phyloP scores from a whole-genome alignment of 2,329 filamentous ascomycete genomes.

The Neophaeococcomyces mojaviensis region DNA sequence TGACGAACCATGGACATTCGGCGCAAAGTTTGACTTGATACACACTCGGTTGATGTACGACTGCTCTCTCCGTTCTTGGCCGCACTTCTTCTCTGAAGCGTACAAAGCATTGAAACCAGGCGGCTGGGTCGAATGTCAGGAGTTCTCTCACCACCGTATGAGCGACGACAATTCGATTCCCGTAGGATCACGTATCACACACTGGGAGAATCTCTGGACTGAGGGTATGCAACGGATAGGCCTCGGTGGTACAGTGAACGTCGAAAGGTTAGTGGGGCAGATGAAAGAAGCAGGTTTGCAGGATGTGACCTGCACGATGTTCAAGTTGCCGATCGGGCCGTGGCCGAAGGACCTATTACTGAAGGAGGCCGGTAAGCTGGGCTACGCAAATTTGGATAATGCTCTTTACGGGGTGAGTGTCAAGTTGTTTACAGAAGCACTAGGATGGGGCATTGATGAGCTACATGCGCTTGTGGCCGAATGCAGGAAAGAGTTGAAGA shows the following conservation, averaged over 20 bases:
- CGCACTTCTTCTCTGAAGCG: too few relatives aligned
- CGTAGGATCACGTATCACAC: too few relatives aligned
- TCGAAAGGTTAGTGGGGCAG: background rate
- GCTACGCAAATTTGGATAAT: conserved; percentile 12
- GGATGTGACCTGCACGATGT: conserved; percentile 17
- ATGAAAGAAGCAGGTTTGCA: conserved; percentile 21
- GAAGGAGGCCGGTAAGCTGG: conserved; percentile 18
- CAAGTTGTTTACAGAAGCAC: conserved; percentile 22
- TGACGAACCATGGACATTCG: conserved; percentile 19
- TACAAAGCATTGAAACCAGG: conserved; percentile 22
- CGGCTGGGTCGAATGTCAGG: conserved; percentile 24
- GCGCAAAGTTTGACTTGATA: conserved; percentile 22
- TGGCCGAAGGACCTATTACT: conserved; percentile 24
- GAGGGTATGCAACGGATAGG: too few relatives aligned
- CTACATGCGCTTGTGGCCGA: conserved; percentile 19
- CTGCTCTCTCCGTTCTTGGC: conserved; percentile 24
- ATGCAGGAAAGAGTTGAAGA: conserved; percentile 20
- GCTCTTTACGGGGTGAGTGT: conserved; percentile 21
- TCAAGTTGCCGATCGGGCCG: conserved; percentile 22
- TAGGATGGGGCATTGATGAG: conserved; percentile 22
- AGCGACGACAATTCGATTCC: conserved; percentile 10
- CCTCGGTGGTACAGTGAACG: too few relatives aligned
- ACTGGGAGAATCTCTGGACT: too few relatives aligned
- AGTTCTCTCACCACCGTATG: conserved; percentile 10
- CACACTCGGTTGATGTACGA: conserved; percentile 24